phyloP scores from a whole-genome alignment of 139 green algal genomes.

The Pycnococcus provasolii region DNA sequence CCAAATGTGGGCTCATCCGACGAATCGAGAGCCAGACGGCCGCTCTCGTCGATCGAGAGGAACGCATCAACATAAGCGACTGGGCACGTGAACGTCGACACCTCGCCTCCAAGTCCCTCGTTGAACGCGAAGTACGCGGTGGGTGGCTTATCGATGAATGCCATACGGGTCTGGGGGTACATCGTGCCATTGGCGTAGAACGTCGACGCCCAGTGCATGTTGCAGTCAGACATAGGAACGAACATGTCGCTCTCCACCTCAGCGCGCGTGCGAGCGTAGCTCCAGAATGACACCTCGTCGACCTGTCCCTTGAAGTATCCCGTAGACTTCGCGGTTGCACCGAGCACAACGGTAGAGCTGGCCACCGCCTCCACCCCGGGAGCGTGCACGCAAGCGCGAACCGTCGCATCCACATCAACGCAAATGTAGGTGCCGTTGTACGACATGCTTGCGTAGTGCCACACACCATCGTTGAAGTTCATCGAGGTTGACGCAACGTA shows the following conservation, averaged over 20 bases:
- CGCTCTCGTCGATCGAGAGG: background rate
- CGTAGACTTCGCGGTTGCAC: background rate
- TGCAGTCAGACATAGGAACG: slow-evolving; percentile 6
- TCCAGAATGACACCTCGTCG: slow-evolving; percentile 13
- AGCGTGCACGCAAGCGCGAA: background rate
- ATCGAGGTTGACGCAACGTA: background rate
- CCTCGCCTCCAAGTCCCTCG: background rate
- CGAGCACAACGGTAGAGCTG: background rate
- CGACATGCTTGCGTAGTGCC: slow-evolving; percentile 8
- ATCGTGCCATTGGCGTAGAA: background rate
- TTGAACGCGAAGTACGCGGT: background rate
- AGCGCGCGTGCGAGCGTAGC: background rate
- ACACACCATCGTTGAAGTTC: slow-evolving; percentile 13
- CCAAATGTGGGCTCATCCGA: background rate
- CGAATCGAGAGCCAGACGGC: background rate
- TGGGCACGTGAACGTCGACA: background rate
- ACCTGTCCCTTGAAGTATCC: slow-evolving; percentile 18
- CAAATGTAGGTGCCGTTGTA: background rate
- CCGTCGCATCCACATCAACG: slow-evolving; percentile 1
- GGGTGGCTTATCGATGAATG: background rate
- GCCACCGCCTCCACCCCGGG: background rate
- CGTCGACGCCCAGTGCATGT: background rate
- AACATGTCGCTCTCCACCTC: background rate
- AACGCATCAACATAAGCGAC: background rate
- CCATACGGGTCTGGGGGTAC: background rate